phyloP scores from a whole-genome alignment of 768 basidiomycete species.

The Rhodotorula taiwanensis region DNA sequence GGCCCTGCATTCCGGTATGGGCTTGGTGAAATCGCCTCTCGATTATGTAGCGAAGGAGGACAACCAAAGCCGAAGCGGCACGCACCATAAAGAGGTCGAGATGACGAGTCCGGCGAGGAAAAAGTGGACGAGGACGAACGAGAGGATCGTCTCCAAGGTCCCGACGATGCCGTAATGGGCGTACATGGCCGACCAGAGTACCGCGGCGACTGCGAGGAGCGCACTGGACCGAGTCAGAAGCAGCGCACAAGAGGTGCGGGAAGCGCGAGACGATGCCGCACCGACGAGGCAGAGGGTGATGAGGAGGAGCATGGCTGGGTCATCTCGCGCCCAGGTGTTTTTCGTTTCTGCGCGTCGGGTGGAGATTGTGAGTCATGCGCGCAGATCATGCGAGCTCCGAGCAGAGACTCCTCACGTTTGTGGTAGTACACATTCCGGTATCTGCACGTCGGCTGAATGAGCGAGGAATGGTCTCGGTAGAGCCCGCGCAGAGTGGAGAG shows the following conservation, averaged over 20 bases:
- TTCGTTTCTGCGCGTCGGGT: slow-evolving; percentile 79
- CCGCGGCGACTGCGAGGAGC: slow-evolving; percentile 57
- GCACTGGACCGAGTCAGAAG: background rate
- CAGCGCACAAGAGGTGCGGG: background rate
- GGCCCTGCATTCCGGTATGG: slow-evolving; percentile 4
- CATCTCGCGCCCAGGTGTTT: slow-evolving; percentile 96
- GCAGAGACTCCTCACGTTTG: no score
- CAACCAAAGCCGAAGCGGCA: slow-evolving; percentile 47
- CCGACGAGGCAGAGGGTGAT: slow-evolving; percentile 63
- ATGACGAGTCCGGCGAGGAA: slow-evolving; percentile 66
- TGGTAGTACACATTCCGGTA: slow-evolving; percentile 97
- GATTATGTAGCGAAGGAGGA: background rate
- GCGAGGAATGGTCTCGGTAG: background rate
- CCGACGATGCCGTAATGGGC: slow-evolving; percentile 56
- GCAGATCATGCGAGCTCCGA: no score
- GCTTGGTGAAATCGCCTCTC: background rate
- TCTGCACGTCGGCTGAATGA: slow-evolving; percentile 45
- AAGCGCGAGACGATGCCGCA: slow-evolving; percentile 51
- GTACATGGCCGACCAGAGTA: slow-evolving; percentile 82
- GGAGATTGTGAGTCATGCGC: no score
- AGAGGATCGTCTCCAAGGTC: slow-evolving; percentile 56
- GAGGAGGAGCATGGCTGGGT: slow-evolving; percentile 87
- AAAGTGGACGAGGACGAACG: slow-evolving; percentile 87
- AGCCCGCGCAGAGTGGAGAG: slow-evolving; percentile 40
- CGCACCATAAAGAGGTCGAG: slow-evolving; percentile 63